Evolutionary conservation across 345 rosid species (phyloP), one percentile per base, ranked within the genome.

Genomic region (Citrus cavaleriei): DNA sequence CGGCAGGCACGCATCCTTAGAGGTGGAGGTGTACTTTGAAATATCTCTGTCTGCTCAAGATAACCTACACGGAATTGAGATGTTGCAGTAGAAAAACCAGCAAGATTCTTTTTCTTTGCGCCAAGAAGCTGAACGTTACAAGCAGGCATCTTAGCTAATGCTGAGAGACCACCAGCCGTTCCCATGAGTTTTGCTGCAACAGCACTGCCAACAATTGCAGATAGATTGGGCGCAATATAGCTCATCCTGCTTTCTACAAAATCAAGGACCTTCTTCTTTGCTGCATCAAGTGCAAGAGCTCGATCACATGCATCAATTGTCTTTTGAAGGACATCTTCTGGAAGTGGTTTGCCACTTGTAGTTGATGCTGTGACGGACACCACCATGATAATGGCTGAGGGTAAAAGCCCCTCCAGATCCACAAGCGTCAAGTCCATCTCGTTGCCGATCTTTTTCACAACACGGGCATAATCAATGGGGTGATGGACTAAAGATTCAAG

Each of bases 181-280:
- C 98, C 98, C 97, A 94, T 94, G 28, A 96, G 95, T 84, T 96
- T 96, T 28, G 98, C 98, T 18, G 99, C 98, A 78, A 92, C 97
- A 81, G 99, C 98, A 78, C 96, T 95, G 21, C 99, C 99, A 12
- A 92, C 97, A 79, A 95, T 91, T 55, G 98, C 83, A 14, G 97
- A 95, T 76, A 95, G 93, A 80, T 95, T 93, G 6, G 99, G 99
- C 0, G 99, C 99, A 28, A 94, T 96, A 82, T 93, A 90, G 34
- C 97, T 98, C 99, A 93, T 96, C 84, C 95, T 89, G 78, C 93
- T 90, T 79, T 96, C 98, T 59, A 96, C 98, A 81, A 96, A 95
- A 85, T 96, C 98, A 82, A 93, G 93, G 69, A 96, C 97, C 85
- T 89, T 90, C 82, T 94, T 94, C 90, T 93, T 87, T 12, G 97